Evolutionary conservation across 129 eudicot species (phyloP), one percentile per base, ranked within the genome.

Genomic region (Pittosporum tobira): DNA sequence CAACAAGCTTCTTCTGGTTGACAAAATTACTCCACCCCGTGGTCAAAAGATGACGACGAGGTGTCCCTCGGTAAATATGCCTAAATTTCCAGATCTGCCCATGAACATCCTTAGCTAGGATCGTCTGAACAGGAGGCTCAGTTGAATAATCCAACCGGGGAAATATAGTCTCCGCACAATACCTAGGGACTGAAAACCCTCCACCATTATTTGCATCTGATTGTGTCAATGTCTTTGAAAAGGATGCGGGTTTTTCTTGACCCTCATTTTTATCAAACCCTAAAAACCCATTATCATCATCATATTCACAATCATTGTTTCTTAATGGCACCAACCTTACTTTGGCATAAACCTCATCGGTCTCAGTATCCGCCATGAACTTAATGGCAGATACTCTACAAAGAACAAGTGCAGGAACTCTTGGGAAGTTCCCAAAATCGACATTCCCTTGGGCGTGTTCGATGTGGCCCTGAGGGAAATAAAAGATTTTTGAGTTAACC

Each of bases 151-250:
- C 91, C 68, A 88, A 55, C 71, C 85, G 64, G 0, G 96, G 96
- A 48, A 88, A 88, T 13, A 88, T 81, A 0, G 96, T 88, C 71
- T 88, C 96, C 0, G 96, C 96, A 34, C 96, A 88, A 44, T 88
- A 88, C 61, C 96, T 63, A 0, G 96, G 96, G 8, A 84, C 96
- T 0, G 96, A 88, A 28, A 88, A 88, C 4, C 96, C 96, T 20
- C 96, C 96, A 15, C 96, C 96, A 47, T 88, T 88, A 70, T 88
- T 88, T 0, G 96, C 96, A 51, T 88, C 96, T n/a, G 96, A 88
- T 18, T 88, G 96, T 0, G 96, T 88, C 78, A 88, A 56, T 1
- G 94, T 84, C 81, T 88, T 88, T 0, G 94, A 91, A 65, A 88
- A 88, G 3, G 94, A 88, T 26, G 84, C 75, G 22, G 90, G 66